Evolutionary conservation across 768 basidiomycete genomes (phyloP).

Genomic region (Lactarius pseudohatsudake): DNA sequence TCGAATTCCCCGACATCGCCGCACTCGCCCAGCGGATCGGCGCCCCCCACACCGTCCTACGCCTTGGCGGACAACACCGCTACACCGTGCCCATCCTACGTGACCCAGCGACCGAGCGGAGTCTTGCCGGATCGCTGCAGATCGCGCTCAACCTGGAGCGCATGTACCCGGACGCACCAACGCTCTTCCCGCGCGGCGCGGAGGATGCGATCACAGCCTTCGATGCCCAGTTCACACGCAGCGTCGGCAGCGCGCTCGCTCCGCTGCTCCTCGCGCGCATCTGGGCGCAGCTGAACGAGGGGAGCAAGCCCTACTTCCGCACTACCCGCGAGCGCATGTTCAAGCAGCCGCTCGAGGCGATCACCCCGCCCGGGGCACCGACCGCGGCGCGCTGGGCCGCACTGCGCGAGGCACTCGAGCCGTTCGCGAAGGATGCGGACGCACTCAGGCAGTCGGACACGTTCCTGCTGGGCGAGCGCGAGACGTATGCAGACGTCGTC

Average conservation of each 20-base stretch:
- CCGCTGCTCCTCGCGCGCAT: conserved; percentile 20
- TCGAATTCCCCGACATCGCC: conserved; percentile 54
- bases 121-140: conserved; percentile 42
- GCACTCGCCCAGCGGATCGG: conserved; percentile 38
- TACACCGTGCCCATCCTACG: conserved; percentile 51
- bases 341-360: conserved; percentile 41
- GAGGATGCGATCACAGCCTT: conserved; percentile 28
- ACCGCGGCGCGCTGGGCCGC: conserved; percentile 40
- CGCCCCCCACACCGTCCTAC: conserved; percentile 38
- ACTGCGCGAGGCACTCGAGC: conserved; percentile 37
- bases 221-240: conserved; percentile 30
- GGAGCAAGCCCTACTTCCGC: conserved; percentile 43
- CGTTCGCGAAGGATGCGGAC: conserved; percentile 25
- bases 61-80: conserved; percentile 35
- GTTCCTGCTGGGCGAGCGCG: conserved; percentile 39
- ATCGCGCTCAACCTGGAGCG: conserved; percentile 52
- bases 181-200: conserved; percentile 37
- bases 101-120: conserved; percentile 40
- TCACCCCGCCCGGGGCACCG: conserved; percentile 36
- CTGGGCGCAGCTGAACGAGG: conserved; percentile 35
- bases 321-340: conserved; percentile 37
- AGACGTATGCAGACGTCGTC: conserved; percentile 45
- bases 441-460: conserved; percentile 20
- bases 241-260: conserved; percentile 2
- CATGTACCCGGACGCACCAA: conserved; percentile 43